Conservation (phyloP, 495 filamentous ascomycete genomes). For the Penicillium canariense region DNA sequence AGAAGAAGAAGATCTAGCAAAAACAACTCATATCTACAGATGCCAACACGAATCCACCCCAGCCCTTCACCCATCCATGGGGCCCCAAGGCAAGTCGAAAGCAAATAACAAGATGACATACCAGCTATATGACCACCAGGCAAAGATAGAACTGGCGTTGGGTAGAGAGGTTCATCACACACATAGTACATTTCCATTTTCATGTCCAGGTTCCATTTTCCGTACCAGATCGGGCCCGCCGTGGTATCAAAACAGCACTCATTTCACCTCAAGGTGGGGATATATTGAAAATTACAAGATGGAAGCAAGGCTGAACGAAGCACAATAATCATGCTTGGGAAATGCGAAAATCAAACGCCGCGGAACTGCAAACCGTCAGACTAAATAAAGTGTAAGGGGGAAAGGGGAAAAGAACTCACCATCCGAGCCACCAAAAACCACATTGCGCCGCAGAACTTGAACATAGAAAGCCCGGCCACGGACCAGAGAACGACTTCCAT, state of each 20-base stretch:
- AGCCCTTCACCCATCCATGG: constrained; percentile 3
- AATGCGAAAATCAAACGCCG: constrained; percentile 39
- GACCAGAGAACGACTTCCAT: constrained; percentile 89
- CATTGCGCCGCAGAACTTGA: constrained; percentile 86
- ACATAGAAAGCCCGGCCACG: constrained; percentile 80
- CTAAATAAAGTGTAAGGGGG: not conserved
- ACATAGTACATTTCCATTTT: not conserved
- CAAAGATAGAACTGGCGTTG: constrained; percentile 6
- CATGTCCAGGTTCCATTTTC: constrained; percentile 8
- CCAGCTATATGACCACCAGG: constrained; percentile 17
- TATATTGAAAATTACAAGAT: constrained; percentile 24
- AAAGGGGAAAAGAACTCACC: constrained; percentile 37
- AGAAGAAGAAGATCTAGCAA: not conserved
- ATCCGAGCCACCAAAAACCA: constrained; percentile 95
- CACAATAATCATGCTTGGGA: constrained; percentile 14
- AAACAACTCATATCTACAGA: constrained; percentile 21
- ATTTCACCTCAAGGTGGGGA: constrained; percentile 8
- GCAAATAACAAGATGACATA: constrained; percentile 6
- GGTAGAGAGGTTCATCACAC: constrained; percentile 16
- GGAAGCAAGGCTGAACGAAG: constrained; percentile 20
- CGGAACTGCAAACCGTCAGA: constrained; percentile 44
- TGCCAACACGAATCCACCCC: constrained; percentile 9
- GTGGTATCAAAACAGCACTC: constrained; percentile 24
- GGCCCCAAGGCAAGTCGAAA: constrained; percentile 6
- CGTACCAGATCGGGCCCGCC: constrained; percentile 35